phyloP scores from a whole-genome alignment of 495 filamentous ascomycete genomes.

The Talaromyces adpressus region DNA sequence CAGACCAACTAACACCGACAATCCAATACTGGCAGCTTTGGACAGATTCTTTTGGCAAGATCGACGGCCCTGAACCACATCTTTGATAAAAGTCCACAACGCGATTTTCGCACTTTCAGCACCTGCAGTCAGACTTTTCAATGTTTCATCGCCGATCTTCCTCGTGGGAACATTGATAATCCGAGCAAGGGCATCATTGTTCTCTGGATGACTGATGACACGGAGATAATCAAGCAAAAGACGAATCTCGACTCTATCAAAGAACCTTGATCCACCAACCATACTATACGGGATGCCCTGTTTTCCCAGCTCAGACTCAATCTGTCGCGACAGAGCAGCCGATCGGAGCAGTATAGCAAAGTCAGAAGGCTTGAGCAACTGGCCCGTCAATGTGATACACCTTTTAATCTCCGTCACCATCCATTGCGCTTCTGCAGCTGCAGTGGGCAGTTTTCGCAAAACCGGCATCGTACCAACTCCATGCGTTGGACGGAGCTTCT shows the following conservation, averaged over 20 bases:
- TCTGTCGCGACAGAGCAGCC: conserved; percentile 71
- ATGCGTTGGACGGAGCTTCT: conserved; percentile 75
- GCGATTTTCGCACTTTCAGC: conserved; percentile 56
- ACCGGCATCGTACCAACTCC: conserved; percentile 75
- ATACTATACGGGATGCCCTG: conserved; percentile 87
- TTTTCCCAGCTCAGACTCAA: conserved; percentile 79
- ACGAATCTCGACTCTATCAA: conserved; percentile 88
- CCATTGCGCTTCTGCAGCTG: conserved; percentile 76
- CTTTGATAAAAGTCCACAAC: conserved; percentile 67
- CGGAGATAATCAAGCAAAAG: conserved; percentile 82
- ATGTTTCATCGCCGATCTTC: conserved; percentile 74
- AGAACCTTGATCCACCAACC: conserved; percentile 90
- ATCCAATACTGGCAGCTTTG: conserved; percentile 58
- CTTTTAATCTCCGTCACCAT: conserved; percentile 81
- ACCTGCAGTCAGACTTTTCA: conserved; percentile 68
- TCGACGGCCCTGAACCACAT: conserved; percentile 62
- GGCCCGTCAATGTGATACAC: conserved; percentile 59
- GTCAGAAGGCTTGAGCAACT: conserved; percentile 67
- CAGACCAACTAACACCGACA: conserved; percentile 53
- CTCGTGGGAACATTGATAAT: conserved; percentile 82
- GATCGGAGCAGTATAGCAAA: conserved; percentile 83
- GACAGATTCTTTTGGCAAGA: conserved; percentile 61
- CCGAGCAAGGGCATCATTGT: conserved; percentile 79
- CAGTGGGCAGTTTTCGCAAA: conserved; percentile 67
- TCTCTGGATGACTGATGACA: conserved; percentile 75